phyloP scores from a whole-genome alignment of 2,329 filamentous ascomycete species.

The Stagonosporopsis rhizophila region DNA sequence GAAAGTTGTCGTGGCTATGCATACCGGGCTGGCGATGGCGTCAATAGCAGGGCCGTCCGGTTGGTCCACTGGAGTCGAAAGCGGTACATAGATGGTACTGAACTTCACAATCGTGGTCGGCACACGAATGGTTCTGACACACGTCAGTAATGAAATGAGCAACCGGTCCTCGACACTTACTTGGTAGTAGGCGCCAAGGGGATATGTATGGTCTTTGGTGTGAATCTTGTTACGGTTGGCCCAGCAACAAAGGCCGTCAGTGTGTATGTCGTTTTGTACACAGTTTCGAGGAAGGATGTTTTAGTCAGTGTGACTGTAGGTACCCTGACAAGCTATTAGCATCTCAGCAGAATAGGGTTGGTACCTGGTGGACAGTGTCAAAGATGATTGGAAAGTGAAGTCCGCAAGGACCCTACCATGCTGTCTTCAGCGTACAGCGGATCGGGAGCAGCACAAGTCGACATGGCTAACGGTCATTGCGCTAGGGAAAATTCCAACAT shows the following conservation, averaged over 20 bases:
- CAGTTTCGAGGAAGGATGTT: neutral
- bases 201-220: neutral
- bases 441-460: too few species aligned
- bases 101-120: neutral
- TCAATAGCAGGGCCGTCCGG: neutral
- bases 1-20: neutral
- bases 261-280: neutral
- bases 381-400: too few species aligned
- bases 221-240: neutral
- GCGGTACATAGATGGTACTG: neutral
- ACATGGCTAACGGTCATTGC: too few species aligned
- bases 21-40: neutral
- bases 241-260: slow-evolving; percentile 1
- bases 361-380: neutral
- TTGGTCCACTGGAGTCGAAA: neutral
- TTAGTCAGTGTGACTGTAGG: neutral
- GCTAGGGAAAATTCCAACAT: too few species aligned
- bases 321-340: neutral
- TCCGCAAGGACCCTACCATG: too few species aligned
- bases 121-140: neutral
- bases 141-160: neutral
- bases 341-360: neutral
- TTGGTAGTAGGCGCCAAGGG: neutral
- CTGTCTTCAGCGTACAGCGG: too few species aligned
- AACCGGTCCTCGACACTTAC: neutral